Base-by-base conservation (phyloP, 371 early-diverging fungal genomes). In the Mortierella sp. region DNA sequence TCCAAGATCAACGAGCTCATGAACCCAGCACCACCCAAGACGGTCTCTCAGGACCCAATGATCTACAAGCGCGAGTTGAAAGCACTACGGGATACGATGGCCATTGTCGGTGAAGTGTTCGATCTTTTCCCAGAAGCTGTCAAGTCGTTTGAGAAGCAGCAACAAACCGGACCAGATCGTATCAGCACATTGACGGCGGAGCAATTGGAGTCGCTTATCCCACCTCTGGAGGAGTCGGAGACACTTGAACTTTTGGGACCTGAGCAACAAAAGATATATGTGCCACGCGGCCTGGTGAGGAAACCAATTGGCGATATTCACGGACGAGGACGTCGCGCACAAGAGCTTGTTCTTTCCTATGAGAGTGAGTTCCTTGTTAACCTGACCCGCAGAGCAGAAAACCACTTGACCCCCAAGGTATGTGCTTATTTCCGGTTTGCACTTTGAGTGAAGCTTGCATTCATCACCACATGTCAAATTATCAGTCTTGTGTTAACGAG, bases 61-160 rank as follows among this genome's bases (percentile, higher is more conserved):
- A 70, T 78, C 12, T 80, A 75, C 32, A 38, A 51, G 54, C 68
- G 72, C 35, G 86, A 86, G 54, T 8, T 82, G 46, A 82, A 77
- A 71, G 75, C 41, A 46, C 70, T 86, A 12, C 79, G 82, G 41
- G 80, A 82, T 6, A 82, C 79, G 24, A 86, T 82, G 86, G 16
- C 68, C 24, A 27, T 79, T n/a, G 65, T 86, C 18, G 86, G 86
- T 24, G 79, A 82, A 14, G 80, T 86, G 27, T 86, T 86, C 80
- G 86, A 86, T n/a, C 86, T 86, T 24, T 74, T 72, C 48, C 79
- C 82, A 4, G 71, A 54, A n/a, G 73, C 82, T 5, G 82, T 86
- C 10, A 51, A 70, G 16, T 82, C 82, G 16, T 86, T 86, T 70
- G 86, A 86, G 55, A 86, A 79, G 65, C 79, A 86, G 49, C 82